A percentile compares a stretch with the other conserved stretches of the same genome.
Conservation (phyloP, 495 filamentous ascomycete genomes). For the Lasiosphaeriaceae sp. region DNA sequence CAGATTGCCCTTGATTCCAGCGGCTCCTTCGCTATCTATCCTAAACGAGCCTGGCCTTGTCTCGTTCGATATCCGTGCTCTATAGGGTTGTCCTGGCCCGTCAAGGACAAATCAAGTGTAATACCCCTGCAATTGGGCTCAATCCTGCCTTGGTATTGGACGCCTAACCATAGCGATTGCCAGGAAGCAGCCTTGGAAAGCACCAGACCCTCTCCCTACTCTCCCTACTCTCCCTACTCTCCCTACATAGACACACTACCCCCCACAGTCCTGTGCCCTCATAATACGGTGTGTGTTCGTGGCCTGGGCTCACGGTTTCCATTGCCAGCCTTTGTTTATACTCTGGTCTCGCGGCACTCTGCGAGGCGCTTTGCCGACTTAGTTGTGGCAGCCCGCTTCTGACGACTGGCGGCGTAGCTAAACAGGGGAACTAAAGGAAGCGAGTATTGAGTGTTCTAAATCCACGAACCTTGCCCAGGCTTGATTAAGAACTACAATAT, state of each 20-base stretch:
- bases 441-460: too few relatives aligned
- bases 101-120: neutral
- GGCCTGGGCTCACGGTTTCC: neutral
- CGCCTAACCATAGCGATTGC: conserved; percentile 16
- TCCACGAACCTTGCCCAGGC: too few relatives aligned
- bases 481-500: too few relatives aligned
- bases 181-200: neutral
- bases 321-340: too few relatives aligned
- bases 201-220: neutral
- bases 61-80: neutral
- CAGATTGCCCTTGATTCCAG: too few relatives aligned
- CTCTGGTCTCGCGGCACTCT: neutral
- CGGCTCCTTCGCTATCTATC: too few relatives aligned
- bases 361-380: neutral
- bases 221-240: neutral
- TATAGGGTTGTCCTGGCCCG: neutral
- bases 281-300: neutral
- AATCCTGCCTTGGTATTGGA: conserved; percentile 14
- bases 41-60: neutral
- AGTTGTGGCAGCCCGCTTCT: too few relatives aligned
- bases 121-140: conserved; percentile 7
- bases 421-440: too few relatives aligned
- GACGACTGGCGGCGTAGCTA: too few relatives aligned
- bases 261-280: neutral
- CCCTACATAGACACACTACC: neutral